A percentile compares a stretch with the other conserved stretches of the same genome.
These are phyloP conservation scores for Sicyos edulis DNA, from an alignment of 306 rosid species.

Conservation along the genomic window DNA sequence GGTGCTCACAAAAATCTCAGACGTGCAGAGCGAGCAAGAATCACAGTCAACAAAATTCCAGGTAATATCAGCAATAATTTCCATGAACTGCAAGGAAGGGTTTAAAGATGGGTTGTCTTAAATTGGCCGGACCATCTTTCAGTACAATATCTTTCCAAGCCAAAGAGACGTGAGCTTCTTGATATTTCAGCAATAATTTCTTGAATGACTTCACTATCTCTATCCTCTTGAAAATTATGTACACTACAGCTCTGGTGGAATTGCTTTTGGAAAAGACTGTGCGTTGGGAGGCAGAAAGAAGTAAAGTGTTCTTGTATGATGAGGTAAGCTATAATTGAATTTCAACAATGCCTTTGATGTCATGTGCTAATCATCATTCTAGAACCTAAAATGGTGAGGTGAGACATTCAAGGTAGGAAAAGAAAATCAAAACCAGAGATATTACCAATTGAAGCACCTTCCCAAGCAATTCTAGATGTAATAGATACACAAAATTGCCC, in stretches of 20 bases:
- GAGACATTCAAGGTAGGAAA: not conserved
- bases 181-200: not conserved
- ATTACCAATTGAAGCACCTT: not conserved
- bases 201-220: conserved; percentile 3
- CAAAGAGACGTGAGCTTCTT: conserved; percentile 20
- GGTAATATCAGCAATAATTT: conserved; percentile 38
- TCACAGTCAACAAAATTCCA: conserved; percentile 83
- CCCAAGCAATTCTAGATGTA: not conserved
- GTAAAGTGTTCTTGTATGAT: conserved; percentile 73
- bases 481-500: not conserved
- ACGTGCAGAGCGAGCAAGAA: conserved; percentile 94
- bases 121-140: conserved; percentile 14
- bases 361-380: not conserved
- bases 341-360: not conserved
- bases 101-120: conserved; percentile 17
- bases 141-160: conserved; percentile 14
- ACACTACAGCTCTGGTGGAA: conserved; percentile 75
- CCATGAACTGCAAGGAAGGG: conserved; percentile 16
- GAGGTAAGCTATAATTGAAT: conserved; percentile 47
- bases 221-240: conserved; percentile 21
- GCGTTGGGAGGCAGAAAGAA: conserved; percentile 92
- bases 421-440: not conserved
- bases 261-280: conserved; percentile 56
- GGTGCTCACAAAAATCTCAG: conserved; percentile 94
- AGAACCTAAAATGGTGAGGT: not conserved